Conservation (phyloP, 139 green algal genomes). For the Ulvella scutata region DNA sequence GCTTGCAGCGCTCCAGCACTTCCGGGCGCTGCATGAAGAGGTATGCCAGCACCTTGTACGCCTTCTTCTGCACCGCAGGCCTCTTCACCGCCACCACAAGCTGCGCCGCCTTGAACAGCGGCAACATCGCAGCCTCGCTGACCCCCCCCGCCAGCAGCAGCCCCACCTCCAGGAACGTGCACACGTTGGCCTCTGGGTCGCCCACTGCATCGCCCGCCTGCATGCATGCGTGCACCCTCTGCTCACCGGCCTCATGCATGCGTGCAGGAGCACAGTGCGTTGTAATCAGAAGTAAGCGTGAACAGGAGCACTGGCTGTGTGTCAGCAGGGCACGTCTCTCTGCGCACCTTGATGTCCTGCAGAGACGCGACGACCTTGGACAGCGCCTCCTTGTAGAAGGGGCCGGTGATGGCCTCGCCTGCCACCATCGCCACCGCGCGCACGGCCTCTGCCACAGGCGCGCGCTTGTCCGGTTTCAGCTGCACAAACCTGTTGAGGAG, state of each 20-base stretch:
- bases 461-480: not conserved
- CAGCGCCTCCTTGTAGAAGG: constrained; percentile 25
- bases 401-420: constrained; percentile 25
- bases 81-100: constrained; percentile 47
- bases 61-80: constrained; percentile 75
- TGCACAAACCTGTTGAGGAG: constrained; percentile 46
- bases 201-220: constrained; percentile 3
- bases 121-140: constrained; percentile 24
- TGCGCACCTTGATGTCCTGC: not conserved
- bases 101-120: constrained; percentile 46
- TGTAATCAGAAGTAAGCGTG: too few relatives aligned
- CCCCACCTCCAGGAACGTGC: constrained; percentile 74
- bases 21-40: constrained; percentile 29
- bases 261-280: too few relatives aligned
- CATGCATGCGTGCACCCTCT: not conserved
- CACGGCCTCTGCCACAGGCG: constrained; percentile 27
- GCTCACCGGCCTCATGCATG: not conserved
- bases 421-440: constrained; percentile 27
- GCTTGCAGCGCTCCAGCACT: constrained; percentile 19
- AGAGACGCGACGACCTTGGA: not conserved
- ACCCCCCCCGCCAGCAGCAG: constrained; percentile 54
- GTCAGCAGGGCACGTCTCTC: not conserved
- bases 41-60: constrained; percentile 80
- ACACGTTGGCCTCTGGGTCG: constrained; percentile 29
- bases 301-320: not conserved